Conservation (phyloP, 2,329 filamentous ascomycete genomes). For the Torrubiella hemipterigena region DNA sequence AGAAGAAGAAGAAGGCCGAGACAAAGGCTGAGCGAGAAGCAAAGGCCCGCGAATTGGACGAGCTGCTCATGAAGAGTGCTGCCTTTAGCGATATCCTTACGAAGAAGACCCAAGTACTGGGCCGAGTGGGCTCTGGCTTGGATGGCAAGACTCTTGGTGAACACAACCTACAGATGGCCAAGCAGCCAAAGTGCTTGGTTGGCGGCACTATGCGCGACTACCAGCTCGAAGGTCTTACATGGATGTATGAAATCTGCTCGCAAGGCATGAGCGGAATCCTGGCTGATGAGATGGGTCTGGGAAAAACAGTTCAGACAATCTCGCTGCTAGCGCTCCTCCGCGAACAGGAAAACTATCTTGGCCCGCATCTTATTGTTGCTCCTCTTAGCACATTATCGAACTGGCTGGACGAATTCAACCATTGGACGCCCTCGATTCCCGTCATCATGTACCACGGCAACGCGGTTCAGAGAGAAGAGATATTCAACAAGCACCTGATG, state of each 20-base stretch:
- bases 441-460: constrained; percentile 85
- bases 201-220: constrained; percentile 90
- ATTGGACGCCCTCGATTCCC: constrained; percentile 82
- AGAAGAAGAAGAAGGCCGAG: constrained; percentile 35
- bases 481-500: constrained; percentile 63
- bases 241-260: constrained; percentile 72
- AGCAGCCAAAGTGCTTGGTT: constrained; percentile 74
- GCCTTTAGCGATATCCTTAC: constrained; percentile 52
- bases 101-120: constrained; percentile 50
- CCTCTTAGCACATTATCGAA: constrained; percentile 88
- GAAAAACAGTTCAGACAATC: constrained; percentile 88
- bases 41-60: constrained; percentile 48
- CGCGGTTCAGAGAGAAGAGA: constrained; percentile 60
- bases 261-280: constrained; percentile 87
- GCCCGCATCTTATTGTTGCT: constrained; percentile 82
- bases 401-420: constrained; percentile 88
- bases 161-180: constrained; percentile 63
- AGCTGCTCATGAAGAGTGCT: constrained; percentile 45
- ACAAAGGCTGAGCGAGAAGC: constrained; percentile 41
- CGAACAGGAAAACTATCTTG: constrained; percentile 71
- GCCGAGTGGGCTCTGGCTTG: constrained; percentile 47
- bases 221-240: constrained; percentile 86
- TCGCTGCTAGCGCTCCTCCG: constrained; percentile 76
- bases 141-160: constrained; percentile 49
- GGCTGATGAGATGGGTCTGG: constrained; percentile 88